A percentile compares a stretch with the other conserved stretches of the same genome.
Conservation (phyloP, 495 filamentous ascomycete species). For the Penicillium canescens region DNA sequence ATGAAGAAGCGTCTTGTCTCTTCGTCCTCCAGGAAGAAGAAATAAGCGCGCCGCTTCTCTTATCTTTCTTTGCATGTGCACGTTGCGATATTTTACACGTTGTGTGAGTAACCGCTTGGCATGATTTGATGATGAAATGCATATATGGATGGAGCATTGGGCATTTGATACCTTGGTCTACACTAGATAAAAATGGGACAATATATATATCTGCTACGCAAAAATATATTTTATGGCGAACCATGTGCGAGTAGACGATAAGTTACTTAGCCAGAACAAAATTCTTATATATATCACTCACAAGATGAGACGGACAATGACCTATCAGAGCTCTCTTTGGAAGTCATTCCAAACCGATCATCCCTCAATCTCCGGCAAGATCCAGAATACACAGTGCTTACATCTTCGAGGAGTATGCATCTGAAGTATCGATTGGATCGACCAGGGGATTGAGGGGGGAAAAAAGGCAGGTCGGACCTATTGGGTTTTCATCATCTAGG, state of each 20-base stretch:
- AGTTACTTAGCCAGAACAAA: too few relatives aligned
- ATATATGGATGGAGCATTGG: constrained; percentile 37
- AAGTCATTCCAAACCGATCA: constrained; percentile 31
- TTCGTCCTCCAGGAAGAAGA: constrained; percentile 46
- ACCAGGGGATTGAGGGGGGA: neutral
- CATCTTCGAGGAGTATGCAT: constrained; percentile 41
- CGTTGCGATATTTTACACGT: constrained; percentile 12
- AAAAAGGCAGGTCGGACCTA: constrained; percentile 23
- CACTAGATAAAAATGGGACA: constrained; percentile 17
- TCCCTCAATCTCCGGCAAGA: constrained; percentile 1
- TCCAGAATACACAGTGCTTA: constrained; percentile 27
- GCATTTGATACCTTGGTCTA: constrained; percentile 33
- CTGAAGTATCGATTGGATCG: constrained; percentile 4
- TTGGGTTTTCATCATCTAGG: constrained; percentile 36
- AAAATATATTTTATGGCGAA: neutral
- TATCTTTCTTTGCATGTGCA: constrained; percentile 17
- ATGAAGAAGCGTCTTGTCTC: constrained; percentile 69
- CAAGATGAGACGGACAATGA: neutral
- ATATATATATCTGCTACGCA: constrained; percentile 1
- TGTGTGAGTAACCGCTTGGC: constrained; percentile 12
- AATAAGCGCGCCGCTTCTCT: constrained; percentile 24
- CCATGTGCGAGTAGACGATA: too few relatives aligned
- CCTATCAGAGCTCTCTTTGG: constrained; percentile 55
- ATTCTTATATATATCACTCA: neutral
- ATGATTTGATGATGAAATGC: constrained; percentile 35